Evolutionary conservation across 305 asterid species (phyloP).

Genomic region (Plantago rigida): DNA sequence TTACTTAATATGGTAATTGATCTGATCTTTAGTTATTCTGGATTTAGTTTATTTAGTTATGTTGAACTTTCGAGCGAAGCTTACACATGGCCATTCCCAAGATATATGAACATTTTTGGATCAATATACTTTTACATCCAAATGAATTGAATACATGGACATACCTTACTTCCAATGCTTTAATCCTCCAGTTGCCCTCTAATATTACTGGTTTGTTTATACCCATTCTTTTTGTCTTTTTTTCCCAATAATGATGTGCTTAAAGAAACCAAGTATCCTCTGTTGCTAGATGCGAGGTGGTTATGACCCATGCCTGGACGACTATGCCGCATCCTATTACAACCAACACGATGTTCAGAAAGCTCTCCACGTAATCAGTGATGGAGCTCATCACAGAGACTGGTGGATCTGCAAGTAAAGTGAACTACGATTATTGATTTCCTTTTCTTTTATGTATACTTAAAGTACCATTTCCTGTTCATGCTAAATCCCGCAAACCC

Average conservation of each 20-base stretch:
- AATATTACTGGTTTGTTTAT: neutral
- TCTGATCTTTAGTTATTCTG: neutral
- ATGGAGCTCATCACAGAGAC: conserved; percentile 40
- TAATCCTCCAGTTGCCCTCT: neutral
- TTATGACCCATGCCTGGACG: conserved; percentile 83
- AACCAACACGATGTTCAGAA: conserved; percentile 68
- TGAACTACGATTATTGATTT: neutral
- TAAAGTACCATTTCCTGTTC: neutral
- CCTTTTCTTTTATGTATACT: neutral
- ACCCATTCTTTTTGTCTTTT: neutral
- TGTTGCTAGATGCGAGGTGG: conserved; percentile 65
- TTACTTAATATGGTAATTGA: conserved; percentile 50
- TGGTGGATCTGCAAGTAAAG: conserved; percentile 87
- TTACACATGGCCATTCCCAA: too few species aligned
- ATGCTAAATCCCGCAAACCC: neutral
- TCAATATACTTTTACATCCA: neutral
- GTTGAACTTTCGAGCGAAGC: too few species aligned
- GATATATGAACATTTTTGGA: too few species aligned
- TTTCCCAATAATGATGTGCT: neutral
- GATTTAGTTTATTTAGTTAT: neutral
- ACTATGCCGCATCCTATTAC: conserved; percentile 55
- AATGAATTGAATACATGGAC: too few species aligned
- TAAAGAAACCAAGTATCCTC: neutral
- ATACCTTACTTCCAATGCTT: too few species aligned
- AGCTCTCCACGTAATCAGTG: conserved; percentile 60